Conservation (phyloP, 495 filamentous ascomycete genomes). For the Elaphomyces granulatus region DNA sequence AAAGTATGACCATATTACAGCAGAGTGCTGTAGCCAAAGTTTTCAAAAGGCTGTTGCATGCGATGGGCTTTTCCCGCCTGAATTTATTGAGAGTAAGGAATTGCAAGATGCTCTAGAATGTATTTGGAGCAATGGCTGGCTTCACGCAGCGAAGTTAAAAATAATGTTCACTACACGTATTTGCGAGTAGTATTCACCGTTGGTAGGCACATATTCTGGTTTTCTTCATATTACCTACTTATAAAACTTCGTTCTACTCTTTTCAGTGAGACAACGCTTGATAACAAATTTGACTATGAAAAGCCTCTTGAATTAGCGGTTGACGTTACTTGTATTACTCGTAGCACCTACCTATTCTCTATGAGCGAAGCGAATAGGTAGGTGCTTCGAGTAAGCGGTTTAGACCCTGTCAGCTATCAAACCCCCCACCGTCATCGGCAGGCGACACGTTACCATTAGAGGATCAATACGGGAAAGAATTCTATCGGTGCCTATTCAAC, state of each 20-base stretch:
- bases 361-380: too few species aligned
- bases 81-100: constrained; percentile 7
- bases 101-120: constrained; percentile 6
- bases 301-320: constrained; percentile 9
- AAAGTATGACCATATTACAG: too few species aligned
- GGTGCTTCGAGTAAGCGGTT: too few species aligned
- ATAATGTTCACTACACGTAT: constrained; percentile 8
- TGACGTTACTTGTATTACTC: too few species aligned
- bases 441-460: constrained; percentile 9
- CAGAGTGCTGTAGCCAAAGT: constrained; percentile 2
- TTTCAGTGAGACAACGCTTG: constrained; percentile 8
- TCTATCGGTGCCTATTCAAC: constrained; percentile 13
- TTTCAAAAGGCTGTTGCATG: constrained; percentile 10
- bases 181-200: constrained; percentile 11
- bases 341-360: too few species aligned
- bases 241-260: constrained; percentile 9
- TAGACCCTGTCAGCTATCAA: constrained; percentile 9
- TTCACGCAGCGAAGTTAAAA: constrained; percentile 9
- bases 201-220: constrained; percentile 10
- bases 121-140: constrained; percentile 14
- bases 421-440: constrained; percentile 7
- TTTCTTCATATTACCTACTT: constrained; percentile 8
- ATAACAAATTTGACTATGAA: constrained; percentile 9
- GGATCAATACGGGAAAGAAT: constrained; percentile 15
- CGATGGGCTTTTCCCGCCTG: constrained; percentile 10